phyloP scores from a whole-genome alignment of 2,329 filamentous ascomycete species.

The Aspergillus brasiliensis region DNA sequence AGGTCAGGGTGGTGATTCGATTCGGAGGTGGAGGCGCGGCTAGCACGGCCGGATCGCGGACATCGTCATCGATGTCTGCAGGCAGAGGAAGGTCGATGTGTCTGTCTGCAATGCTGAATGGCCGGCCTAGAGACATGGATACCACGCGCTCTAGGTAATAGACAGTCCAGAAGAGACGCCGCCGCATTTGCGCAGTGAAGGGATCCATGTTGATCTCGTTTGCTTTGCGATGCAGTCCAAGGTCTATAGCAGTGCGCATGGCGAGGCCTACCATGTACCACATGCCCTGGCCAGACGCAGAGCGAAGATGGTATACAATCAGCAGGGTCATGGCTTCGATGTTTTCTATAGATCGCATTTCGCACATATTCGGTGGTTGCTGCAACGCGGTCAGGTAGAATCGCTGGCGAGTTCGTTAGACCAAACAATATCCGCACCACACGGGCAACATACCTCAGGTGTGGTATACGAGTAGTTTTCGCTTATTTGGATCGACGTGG shows the following conservation, averaged over 20 bases:
- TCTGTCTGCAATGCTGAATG: slow-evolving; percentile 54
- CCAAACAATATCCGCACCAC: neutral
- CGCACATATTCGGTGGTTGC: slow-evolving; percentile 52
- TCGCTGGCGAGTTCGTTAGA: slow-evolving; percentile 32
- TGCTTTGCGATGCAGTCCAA: slow-evolving; percentile 54
- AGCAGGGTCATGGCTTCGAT: slow-evolving; percentile 56
- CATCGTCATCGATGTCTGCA: slow-evolving; percentile 46
- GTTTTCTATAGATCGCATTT: slow-evolving; percentile 53
- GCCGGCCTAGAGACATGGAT: slow-evolving; percentile 54
- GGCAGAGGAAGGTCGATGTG: slow-evolving; percentile 55
- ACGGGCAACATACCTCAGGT: slow-evolving; percentile 41
- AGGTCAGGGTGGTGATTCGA: slow-evolving; percentile 42
- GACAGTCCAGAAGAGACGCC: slow-evolving; percentile 56
- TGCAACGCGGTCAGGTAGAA: slow-evolving; percentile 55
- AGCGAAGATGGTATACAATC: slow-evolving; percentile 55
- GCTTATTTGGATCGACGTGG: slow-evolving; percentile 52
- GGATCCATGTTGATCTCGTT: slow-evolving; percentile 46
- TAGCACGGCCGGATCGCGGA: slow-evolving; percentile 41
- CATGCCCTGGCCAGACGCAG: slow-evolving; percentile 53
- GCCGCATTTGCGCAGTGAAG: slow-evolving; percentile 48
- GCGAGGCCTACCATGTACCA: slow-evolving; percentile 60
- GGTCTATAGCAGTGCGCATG: slow-evolving; percentile 56
- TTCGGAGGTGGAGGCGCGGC: slow-evolving; percentile 31
- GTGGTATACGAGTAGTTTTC: slow-evolving; percentile 48
- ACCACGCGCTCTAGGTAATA: slow-evolving; percentile 55